Conservation (phyloP, 345 rosid genomes). For the Bruguiera gymnorhiza region DNA sequence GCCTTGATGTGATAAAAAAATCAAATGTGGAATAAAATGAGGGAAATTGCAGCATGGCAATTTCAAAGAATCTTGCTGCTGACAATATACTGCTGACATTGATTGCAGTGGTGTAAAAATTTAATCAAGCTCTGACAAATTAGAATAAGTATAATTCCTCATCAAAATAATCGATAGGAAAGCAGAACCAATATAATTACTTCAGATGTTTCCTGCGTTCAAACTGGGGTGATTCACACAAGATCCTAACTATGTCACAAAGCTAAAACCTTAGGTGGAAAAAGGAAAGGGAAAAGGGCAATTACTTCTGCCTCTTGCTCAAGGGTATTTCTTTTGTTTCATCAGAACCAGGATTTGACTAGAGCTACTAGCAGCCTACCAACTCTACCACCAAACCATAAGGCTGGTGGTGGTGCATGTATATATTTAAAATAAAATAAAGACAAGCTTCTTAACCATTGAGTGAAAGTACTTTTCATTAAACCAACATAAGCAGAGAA, state of each 20-base stretch:
- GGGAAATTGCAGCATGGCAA: neutral
- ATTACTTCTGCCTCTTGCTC: neutral
- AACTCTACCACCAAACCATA: no score
- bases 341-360: no score
- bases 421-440: no score
- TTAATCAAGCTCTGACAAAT: neutral
- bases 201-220: neutral
- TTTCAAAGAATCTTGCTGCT: no score
- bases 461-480: no score
- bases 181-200: neutral
- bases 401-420: no score
- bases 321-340: no score
- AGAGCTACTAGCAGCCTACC: no score
- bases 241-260: neutral
- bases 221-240: neutral
- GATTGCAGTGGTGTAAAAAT: neutral
- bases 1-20: constrained; percentile 8
- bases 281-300: neutral
- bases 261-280: no score
- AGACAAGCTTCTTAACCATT: no score
- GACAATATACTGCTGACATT: neutral
- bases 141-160: neutral
- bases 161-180: neutral
- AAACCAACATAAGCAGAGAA: neutral
- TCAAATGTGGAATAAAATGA: neutral